A percentile compares a stretch with the other conserved stretches of the same genome.
Conservation (phyloP, 2,329 filamentous ascomycete species). For the Cladorrhinum sp. region DNA sequence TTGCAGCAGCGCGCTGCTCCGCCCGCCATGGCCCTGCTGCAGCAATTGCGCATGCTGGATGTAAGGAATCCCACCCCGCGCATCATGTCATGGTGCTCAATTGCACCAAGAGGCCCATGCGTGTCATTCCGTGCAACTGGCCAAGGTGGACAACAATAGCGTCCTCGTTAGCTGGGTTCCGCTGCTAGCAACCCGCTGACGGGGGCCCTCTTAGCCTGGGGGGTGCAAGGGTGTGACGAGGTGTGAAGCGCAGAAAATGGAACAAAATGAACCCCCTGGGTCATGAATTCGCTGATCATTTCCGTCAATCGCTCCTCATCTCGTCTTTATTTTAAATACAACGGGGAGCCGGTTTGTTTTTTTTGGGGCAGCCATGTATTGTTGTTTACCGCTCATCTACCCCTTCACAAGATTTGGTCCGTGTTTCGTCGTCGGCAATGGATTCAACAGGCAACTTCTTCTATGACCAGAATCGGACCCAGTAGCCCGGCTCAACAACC, state of each 20-base stretch:
- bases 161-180: constrained; percentile 1
- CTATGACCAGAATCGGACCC: constrained; percentile 5
- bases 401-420: not conserved
- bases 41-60: not conserved
- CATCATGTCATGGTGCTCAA: constrained; percentile 9
- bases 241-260: constrained; percentile 5
- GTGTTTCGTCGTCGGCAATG: not conserved
- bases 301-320: not conserved
- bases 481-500: not conserved
- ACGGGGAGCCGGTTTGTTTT: not conserved
- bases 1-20: not conserved
- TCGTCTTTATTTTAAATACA: constrained; percentile 15
- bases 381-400: not conserved
- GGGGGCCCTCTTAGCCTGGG: not conserved
- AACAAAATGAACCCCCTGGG: constrained; percentile 12
- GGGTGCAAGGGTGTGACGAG: constrained; percentile 2
- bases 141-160: not conserved
- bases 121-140: constrained; percentile 13
- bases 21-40: not conserved
- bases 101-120: constrained; percentile 10
- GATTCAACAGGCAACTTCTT: not conserved
- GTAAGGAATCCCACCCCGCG: not conserved
- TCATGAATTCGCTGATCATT: constrained; percentile 19
- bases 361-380: not conserved
- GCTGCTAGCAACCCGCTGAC: constrained; percentile 3